Evolutionary conservation across 345 rosid species (phyloP).

Genomic region (Litchi chinensis): DNA sequence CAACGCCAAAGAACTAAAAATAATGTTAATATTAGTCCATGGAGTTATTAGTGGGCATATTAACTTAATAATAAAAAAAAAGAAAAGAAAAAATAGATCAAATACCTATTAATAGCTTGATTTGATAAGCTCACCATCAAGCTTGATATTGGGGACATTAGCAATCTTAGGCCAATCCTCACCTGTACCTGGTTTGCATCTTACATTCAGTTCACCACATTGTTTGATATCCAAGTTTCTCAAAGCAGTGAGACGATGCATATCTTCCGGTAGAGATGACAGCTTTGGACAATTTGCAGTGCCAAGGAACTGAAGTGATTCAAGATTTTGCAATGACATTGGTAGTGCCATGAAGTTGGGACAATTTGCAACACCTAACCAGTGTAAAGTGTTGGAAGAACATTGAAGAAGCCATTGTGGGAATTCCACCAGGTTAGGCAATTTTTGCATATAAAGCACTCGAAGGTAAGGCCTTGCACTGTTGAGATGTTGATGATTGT

Average conservation of each 20-base stretch:
- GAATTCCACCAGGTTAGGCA: conserved; percentile 23
- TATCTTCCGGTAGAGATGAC: conserved; percentile 11
- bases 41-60: too few relatives aligned
- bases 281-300: conserved; percentile 1
- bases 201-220: conserved; percentile 16
- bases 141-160: conserved; percentile 19
- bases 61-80: too few relatives aligned
- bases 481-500: not conserved
- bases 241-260: conserved; percentile 24
- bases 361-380: not conserved
- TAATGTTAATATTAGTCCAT: too few relatives aligned
- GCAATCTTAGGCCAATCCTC: conserved; percentile 39
- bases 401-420: conserved; percentile 35
- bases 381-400: conserved; percentile 14
- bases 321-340: conserved; percentile 14
- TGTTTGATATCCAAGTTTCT: conserved; percentile 16
- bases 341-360: conserved; percentile 25
- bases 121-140: conserved; percentile 26
- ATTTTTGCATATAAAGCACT: not conserved
- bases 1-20: not conserved
- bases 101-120: not conserved
- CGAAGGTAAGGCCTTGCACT: conserved; percentile 12
- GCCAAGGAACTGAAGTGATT: conserved; percentile 10
- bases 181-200: conserved; percentile 16
- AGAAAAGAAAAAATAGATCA: not conserved